Evolutionary conservation across 75 land plant species (phyloP).

Genomic region (Gnetum montanum): DNA sequence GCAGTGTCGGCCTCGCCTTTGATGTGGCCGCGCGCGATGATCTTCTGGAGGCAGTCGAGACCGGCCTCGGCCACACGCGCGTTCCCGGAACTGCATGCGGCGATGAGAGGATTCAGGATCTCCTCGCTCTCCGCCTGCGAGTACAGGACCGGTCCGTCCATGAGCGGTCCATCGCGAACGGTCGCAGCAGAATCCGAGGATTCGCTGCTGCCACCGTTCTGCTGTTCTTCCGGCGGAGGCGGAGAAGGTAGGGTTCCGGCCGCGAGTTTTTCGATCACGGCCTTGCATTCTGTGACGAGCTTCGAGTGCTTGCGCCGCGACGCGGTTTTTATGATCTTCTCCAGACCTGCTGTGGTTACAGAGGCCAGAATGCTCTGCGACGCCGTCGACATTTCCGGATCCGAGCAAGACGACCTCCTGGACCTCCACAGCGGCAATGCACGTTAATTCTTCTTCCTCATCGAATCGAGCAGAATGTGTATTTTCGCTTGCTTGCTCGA

Average conservation of each 20-base stretch:
- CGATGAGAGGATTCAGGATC: constrained; percentile 68
- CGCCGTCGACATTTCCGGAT: no score
- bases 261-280: constrained; percentile 53
- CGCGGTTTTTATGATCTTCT: constrained; percentile 79
- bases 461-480: no score
- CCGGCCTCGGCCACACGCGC: constrained; percentile 80
- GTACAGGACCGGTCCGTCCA: constrained; percentile 39
- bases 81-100: constrained; percentile 46
- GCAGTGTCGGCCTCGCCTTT: constrained; percentile 88
- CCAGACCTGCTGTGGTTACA: constrained; percentile 53
- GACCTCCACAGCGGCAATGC: no score
- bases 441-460: no score
- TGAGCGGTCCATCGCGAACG: no score
- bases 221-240: background rate
- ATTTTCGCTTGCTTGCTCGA: no score
- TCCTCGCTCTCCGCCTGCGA: constrained; percentile 56
- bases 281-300: constrained; percentile 81
- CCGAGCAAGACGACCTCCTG: no score
- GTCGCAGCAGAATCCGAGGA: background rate
- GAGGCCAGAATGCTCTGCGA: no score
- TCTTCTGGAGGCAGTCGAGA: constrained; percentile 76
- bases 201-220: background rate
- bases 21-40: constrained; percentile 67
- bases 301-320: constrained; percentile 96
- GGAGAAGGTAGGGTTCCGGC: no score